phyloP scores from a whole-genome alignment of 768 basidiomycete genomes.

The Mycena sanguinolenta region DNA sequence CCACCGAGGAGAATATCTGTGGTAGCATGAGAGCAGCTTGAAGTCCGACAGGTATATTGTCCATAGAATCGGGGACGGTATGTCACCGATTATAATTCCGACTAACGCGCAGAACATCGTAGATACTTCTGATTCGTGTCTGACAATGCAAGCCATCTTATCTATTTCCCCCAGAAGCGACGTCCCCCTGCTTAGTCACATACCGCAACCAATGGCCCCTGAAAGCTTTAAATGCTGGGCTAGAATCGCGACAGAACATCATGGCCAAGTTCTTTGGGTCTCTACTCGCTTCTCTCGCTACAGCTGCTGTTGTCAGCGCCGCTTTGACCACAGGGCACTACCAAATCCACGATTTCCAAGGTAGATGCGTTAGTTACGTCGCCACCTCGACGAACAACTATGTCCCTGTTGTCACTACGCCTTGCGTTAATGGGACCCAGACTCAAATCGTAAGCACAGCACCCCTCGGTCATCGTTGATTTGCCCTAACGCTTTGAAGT shows the following conservation, averaged over 20 bases:
- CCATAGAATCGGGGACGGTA: too few relatives aligned
- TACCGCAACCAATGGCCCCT: background rate
- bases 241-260: background rate
- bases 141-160: background rate
- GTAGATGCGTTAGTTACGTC: background rate
- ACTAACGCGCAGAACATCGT: background rate
- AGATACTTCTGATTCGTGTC: background rate
- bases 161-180: background rate
- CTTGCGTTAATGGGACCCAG: constrained; percentile 1
- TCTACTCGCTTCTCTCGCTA: constrained; percentile 2
- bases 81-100: background rate
- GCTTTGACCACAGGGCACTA: background rate
- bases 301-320: constrained; percentile 1
- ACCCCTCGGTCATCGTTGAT: background rate
- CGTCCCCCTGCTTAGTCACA: constrained; percentile 3
- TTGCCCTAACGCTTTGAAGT: background rate
- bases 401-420: constrained; percentile 3
- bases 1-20: too few relatives aligned
- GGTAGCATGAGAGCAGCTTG: too few relatives aligned
- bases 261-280: constrained; percentile 6
- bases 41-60: too few relatives aligned
- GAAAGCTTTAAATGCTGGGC: background rate
- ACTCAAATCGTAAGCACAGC: constrained; percentile 1
- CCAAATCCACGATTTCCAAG: constrained; percentile 5
- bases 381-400: constrained; percentile 3